A percentile compares a stretch with the other conserved stretches of the same genome.
Conservation (phyloP, 2,329 filamentous ascomycete species). For the Fusarium sp. region DNA sequence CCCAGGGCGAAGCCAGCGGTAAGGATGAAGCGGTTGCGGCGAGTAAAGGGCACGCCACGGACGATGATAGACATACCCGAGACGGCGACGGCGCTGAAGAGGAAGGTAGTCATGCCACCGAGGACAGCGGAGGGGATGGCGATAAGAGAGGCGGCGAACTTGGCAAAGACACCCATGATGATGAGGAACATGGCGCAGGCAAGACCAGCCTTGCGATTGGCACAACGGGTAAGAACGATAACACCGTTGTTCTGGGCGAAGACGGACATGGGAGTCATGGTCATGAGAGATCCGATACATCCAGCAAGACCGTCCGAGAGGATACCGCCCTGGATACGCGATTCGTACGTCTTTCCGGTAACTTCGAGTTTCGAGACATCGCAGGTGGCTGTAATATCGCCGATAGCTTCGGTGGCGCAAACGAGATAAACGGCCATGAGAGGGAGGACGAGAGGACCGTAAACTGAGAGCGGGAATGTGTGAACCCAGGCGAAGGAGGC, state of each 20-base stretch:
- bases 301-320: slow-evolving; percentile 83
- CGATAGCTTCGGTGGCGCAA: slow-evolving; percentile 82
- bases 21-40: slow-evolving; percentile 84
- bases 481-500: slow-evolving; percentile 84
- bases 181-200: slow-evolving; percentile 82
- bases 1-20: slow-evolving; percentile 80
- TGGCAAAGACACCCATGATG: slow-evolving; percentile 84
- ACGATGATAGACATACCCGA: slow-evolving; percentile 82
- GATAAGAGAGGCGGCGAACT: slow-evolving; percentile 83
- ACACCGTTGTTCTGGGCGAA: slow-evolving; percentile 90
- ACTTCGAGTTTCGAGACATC: slow-evolving; percentile 83
- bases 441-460: slow-evolving; percentile 80
- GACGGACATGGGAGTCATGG: slow-evolving; percentile 82
- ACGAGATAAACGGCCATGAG: slow-evolving; percentile 78
- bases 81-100: slow-evolving; percentile 81
- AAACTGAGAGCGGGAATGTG: slow-evolving; percentile 78
- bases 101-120: slow-evolving; percentile 82
- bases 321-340: slow-evolving; percentile 82
- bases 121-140: slow-evolving; percentile 77
- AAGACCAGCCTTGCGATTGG: slow-evolving; percentile 84
- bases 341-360: slow-evolving; percentile 78
- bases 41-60: slow-evolving; percentile 77
- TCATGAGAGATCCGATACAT: slow-evolving; percentile 79
- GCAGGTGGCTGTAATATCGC: slow-evolving; percentile 84
- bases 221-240: slow-evolving; percentile 84